Evolutionary conservation across 805 yeast genomes (phyloP), one percentile per base, ranked within the genome.

Genomic region (Yamadazyma phyllophila): DNA sequence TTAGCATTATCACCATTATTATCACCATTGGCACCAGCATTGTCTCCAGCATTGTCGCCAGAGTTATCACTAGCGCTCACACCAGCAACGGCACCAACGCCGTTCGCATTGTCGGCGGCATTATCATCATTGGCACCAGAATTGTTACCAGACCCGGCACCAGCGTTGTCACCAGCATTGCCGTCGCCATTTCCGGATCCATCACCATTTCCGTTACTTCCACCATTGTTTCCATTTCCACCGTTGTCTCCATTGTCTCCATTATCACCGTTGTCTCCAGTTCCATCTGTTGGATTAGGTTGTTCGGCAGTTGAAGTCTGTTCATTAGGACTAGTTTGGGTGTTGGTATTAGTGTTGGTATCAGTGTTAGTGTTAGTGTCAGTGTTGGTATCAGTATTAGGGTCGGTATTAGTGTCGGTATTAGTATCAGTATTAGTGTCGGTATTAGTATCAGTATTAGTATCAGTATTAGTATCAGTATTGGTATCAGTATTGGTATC

Each of bases 401-500:
- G 3, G 6, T 20, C 24, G 6, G 24, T 20, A 6, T 20, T 20
- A 4, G 24, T 20, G 6, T 20, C 24, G 6, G 24, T 20, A 6
- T 20, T 20, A 6, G 24, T 20, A 20, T 20, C 24, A 20, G 24
- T 20, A 6, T 20, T 20, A 6, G 24, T 20, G 6, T 20, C 24
- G 6, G 24, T 20, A 6, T 20, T 20, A 6, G 24, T 20, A 20
- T 20, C 6, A 20, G 24, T 20, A 6, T 20, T 6, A 20, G 24
- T 20, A 20, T 20, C 6, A 20, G 24, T 20, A 6, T 20, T 6
- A 20, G 24, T 20, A 6, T 20, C 6, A 6, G 24, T 20, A 20
- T 20, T 6, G 6, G 24, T 27, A 12, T 37, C 13, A 20, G 58
- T 58, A 17, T 33, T 43, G 1, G 53, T 37, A 34, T 56, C 41